phyloP scores from a whole-genome alignment of 129 eudicot genomes.

The Glebionis coronaria region DNA sequence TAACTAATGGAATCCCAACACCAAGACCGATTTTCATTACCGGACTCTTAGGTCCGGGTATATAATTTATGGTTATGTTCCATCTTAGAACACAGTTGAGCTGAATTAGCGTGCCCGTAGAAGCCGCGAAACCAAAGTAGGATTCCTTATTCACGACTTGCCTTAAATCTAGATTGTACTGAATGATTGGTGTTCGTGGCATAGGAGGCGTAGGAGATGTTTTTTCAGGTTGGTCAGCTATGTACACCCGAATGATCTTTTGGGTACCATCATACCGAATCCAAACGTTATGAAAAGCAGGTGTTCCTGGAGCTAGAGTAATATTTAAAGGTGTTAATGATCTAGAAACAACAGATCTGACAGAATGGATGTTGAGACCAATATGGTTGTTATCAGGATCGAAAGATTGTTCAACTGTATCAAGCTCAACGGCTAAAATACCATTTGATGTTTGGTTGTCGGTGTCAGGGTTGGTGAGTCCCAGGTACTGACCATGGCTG shows the following conservation, averaged over 20 bases:
- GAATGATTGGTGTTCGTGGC: slow-evolving; percentile 49
- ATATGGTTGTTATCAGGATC: slow-evolving; percentile 68
- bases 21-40: slow-evolving; percentile 35
- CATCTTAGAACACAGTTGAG: slow-evolving; percentile 67
- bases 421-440: slow-evolving; percentile 73
- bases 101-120: slow-evolving; percentile 52
- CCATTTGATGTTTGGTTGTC: slow-evolving; percentile 44
- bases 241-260: slow-evolving; percentile 47
- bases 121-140: slow-evolving; percentile 79
- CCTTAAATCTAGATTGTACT: slow-evolving; percentile 42
- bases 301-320: slow-evolving; percentile 28
- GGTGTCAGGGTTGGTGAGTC: slow-evolving; percentile 54
- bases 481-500: slow-evolving; percentile 65
- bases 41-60: slow-evolving; percentile 23
- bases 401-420: slow-evolving; percentile 50
- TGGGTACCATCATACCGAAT: slow-evolving; percentile 51
- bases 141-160: slow-evolving; percentile 28
- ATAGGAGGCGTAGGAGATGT: slow-evolving; percentile 35
- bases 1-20: slow-evolving; percentile 45
- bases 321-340: slow-evolving; percentile 30
- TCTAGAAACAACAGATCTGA: slow-evolving; percentile 34
- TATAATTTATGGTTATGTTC: slow-evolving; percentile 53
- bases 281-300: slow-evolving; percentile 60
- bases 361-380: slow-evolving; percentile 50
- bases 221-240: slow-evolving; percentile 30